Evolutionary conservation across 106 monocot genomes (phyloP).

Genomic region (Allium fistulosum): DNA sequence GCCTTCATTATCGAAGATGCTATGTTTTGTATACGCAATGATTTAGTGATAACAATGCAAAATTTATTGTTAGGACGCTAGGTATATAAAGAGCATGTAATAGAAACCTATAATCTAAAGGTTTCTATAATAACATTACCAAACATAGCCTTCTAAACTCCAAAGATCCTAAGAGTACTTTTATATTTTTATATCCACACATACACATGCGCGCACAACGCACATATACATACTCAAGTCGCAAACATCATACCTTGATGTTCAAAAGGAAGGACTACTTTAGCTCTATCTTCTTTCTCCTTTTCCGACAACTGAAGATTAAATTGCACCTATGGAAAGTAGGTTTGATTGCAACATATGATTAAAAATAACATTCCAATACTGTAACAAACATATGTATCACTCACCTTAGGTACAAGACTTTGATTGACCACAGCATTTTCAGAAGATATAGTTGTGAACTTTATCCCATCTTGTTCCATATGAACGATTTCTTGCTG

Average conservation of each 20-base stretch:
- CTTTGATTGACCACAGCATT: conserved; percentile 32
- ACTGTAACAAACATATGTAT: neutral
- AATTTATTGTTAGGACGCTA: too few species aligned
- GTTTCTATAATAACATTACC: too few species aligned
- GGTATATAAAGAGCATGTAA: too few species aligned
- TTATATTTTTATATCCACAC: too few species aligned
- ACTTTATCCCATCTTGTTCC: conserved; percentile 49
- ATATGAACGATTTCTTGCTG: conserved; percentile 68
- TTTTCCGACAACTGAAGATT: conserved; percentile 92
- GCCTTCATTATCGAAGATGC: too few species aligned
- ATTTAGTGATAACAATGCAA: too few species aligned
- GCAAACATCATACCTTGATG: conserved; percentile 63
- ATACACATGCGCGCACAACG: neutral
- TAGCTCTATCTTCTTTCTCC: conserved; percentile 68
- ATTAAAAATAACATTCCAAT: neutral
- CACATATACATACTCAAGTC: neutral
- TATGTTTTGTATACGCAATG: too few species aligned
- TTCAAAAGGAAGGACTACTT: conserved; percentile 94
- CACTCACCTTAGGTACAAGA: conserved; percentile 78
- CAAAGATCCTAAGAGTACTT: too few species aligned
- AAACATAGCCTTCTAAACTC: too few species aligned
- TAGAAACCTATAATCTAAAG: too few species aligned
- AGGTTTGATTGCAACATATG: neutral
- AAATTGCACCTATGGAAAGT: conserved; percentile 70
- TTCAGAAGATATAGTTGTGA: conserved; percentile 42